Base-by-base conservation (phyloP, 2,329 filamentous ascomycete genomes). In the Neofusicoccum sp. region DNA sequence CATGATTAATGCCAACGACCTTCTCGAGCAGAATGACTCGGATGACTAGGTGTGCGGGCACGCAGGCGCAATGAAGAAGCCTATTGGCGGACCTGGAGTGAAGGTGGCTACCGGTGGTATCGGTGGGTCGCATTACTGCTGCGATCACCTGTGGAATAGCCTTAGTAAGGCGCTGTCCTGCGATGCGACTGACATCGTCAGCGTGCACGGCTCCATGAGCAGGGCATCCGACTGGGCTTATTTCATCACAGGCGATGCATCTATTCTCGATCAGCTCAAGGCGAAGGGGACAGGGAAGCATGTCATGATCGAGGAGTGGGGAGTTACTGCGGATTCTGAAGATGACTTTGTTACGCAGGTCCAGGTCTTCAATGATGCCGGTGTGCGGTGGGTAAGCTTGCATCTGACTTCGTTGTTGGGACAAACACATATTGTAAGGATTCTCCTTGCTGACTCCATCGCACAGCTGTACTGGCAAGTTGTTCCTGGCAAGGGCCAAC, bases 271-370 rank as follows among this genome's bases (percentile, higher is more conserved):
- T 4, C 36, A 60, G 16, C 62, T 59, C 6, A 64, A 66, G 11
- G 36, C 28, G 12, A 37, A 6, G 12, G 48, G 16, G 3, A 58
- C 48, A 4, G 52, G 52, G 6, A 66, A 67, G 48, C 47, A 61
- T 36, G 62, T 66, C 8, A 66, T 66, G 64, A 39, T 67, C 3
- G 64, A 66, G 48, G 66, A 66, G 44, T 66, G 66, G 66, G 66
- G 66, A 3, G 66, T 67, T 12, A 49, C 29, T n/a, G 54, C 58
- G n/a, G 59, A 48, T 11, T 28, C 37, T 41, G 1, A 54, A 14
- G 59, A 67, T 16, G 48, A 59, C 8, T 67, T 67, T 34, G 64
- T 64, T 12, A 56, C 11, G 16, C 64, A 67, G 54, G 62, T 66
- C 6, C 31, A 62, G 6, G 56, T 66, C 7, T 67, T 67, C 22